Evolutionary conservation across 805 yeast genomes (phyloP).

Genomic region (Wickerhamomyces queroliae): DNA sequence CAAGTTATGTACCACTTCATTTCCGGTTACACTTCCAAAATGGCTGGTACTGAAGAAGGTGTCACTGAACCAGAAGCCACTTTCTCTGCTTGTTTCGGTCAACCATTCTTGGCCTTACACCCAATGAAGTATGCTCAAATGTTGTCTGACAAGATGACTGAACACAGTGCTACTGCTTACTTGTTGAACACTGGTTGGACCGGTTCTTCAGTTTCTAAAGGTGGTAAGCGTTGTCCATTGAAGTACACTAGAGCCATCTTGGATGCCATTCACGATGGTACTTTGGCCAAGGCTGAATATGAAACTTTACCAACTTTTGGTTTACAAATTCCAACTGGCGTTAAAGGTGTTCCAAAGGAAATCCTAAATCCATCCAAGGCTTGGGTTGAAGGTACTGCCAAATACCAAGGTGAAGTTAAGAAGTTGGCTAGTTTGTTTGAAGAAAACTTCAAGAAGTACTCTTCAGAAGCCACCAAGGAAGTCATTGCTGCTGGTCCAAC

Average conservation of each 20-base stretch:
- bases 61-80: slow-evolving; percentile 97
- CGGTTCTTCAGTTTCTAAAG: slow-evolving; percentile 85
- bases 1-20: slow-evolving; percentile 99
- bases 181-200: slow-evolving; percentile 98
- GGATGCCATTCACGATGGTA: slow-evolving; percentile 92
- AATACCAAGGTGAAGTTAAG: slow-evolving; percentile 48
- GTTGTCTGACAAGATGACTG: slow-evolving; percentile 84
- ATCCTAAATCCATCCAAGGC: slow-evolving; percentile 81
- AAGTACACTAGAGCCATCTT: slow-evolving; percentile 96
- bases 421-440: slow-evolving; percentile 72
- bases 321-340: slow-evolving; percentile 77
- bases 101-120: slow-evolving; percentile 96
- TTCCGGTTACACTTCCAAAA: slow-evolving; percentile 97
- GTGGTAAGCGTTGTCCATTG: slow-evolving; percentile 96
- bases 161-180: slow-evolving; percentile 93
- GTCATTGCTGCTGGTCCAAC: slow-evolving; percentile 92
- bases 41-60: slow-evolving; percentile 99
- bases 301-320: slow-evolving; percentile 85
- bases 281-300: slow-evolving; percentile 70
- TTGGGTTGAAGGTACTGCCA: slow-evolving; percentile 60
- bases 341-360: slow-evolving; percentile 72
- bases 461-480: slow-evolving; percentile 76
- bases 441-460: slow-evolving; percentile 83
- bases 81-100: slow-evolving; percentile 98
- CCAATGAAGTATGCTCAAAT: slow-evolving; percentile 98